Evolutionary conservation across 805 yeast species (phyloP).

Genomic region (Yarrowia sp.): DNA sequence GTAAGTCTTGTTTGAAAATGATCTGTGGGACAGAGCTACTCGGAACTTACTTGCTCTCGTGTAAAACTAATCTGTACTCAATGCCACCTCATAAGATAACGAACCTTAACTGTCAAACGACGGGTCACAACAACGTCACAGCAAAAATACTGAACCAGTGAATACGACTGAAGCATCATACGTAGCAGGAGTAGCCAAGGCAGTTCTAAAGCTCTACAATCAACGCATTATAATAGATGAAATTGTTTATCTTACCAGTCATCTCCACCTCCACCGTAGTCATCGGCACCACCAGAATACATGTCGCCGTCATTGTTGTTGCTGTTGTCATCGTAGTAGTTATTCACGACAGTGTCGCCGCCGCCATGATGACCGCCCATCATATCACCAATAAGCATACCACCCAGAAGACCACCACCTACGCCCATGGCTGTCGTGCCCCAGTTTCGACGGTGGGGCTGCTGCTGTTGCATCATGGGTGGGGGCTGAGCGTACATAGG

Average conservation of each 20-base stretch:
- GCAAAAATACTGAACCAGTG: neutral
- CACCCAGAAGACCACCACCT: slow-evolving; percentile 70
- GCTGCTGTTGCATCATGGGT: slow-evolving; percentile 48
- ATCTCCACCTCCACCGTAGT: slow-evolving; percentile 50
- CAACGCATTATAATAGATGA: neutral
- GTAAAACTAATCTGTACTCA: neutral
- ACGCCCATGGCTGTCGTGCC: slow-evolving; percentile 56
- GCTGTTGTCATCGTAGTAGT: slow-evolving; percentile 48
- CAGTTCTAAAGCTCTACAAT: neutral
- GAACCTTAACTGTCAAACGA: neutral
- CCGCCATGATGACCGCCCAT: slow-evolving; percentile 55
- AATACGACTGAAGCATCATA: neutral
- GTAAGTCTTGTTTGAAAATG: too few relatives aligned
- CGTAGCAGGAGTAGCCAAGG: neutral
- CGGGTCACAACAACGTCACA: too few relatives aligned
- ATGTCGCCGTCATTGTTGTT: slow-evolving; percentile 46
- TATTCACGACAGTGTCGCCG: slow-evolving; percentile 50
- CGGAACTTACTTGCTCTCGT: neutral
- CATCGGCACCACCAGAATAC: slow-evolving; percentile 49
- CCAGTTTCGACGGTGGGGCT: slow-evolving; percentile 50
- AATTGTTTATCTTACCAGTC: slow-evolving; percentile 19
- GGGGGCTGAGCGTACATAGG: slow-evolving; percentile 44
- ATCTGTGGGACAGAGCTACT: too few relatives aligned
- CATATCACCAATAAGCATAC: slow-evolving; percentile 60
- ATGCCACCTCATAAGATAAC: slow-evolving; percentile 23